Evolutionary conservation across 2,329 filamentous ascomycete genomes (phyloP), one percentile per base, ranked within the genome.

Genomic region (Venturiaceae sp.): DNA sequence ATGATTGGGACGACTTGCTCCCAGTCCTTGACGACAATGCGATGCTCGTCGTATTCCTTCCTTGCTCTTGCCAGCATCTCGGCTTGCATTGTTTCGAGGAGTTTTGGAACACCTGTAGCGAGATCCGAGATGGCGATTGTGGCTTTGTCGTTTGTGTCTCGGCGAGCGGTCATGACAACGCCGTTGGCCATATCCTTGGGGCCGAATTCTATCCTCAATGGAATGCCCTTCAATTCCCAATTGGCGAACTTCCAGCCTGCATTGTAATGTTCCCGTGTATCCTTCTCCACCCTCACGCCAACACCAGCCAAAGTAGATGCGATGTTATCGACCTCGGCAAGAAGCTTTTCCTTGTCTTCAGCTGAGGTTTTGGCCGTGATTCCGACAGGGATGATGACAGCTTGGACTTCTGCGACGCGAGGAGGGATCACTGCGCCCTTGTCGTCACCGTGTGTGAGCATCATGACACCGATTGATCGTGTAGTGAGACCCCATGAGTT

Each of bases 401-500:
- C 83, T 74, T 99, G 94, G 62, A 86, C 80, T 75, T 92, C 90
- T 63, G 92, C 86, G 56, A 97, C 88, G 58, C 91, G 84, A 41
- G 94, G 94, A 70, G 94, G 94, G 56, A 97, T 84, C 62, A 97
- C 91, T 19, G 99, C 81, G 63, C 94, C 94, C 74, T 92, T 92
- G 77, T 99, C 88, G 71, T 99, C 94, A 67, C 91, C 87, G 75
- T 99, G 94, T 61, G 95, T 91, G 85, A 99, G 94, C 68, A 96
- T 89, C 92, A 97, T 97, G 72, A 97, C 91, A 77, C 94, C 95
- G 64, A 99, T 95, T 59, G 92, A 90, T 71, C 94, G 90, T 58
- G 94, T 99, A 1, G 92, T 97, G 61, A 99, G 83, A 75, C 94
- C 94, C 94, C 94, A 99, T 14, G 91, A 96, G 79, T 99, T 99